Evolutionary conservation across 306 rosid genomes (phyloP).

Genomic region (Corylus americana): DNA sequence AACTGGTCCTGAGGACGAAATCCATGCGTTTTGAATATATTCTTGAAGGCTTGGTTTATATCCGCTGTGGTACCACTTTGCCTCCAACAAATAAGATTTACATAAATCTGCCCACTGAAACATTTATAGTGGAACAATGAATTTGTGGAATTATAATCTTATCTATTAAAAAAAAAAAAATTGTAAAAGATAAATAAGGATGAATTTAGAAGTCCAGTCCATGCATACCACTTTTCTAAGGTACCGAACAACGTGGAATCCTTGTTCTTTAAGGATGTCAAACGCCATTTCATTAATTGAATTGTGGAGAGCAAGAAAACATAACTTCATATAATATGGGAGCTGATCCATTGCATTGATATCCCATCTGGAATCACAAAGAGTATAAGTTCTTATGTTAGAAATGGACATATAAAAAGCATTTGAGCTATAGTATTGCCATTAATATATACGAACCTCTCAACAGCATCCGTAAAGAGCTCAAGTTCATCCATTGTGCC

Average conservation of each 20-base stretch:
- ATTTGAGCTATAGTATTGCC: neutral
- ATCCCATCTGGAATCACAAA: slow-evolving; percentile 1
- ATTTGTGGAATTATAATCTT: neutral
- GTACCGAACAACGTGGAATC: neutral
- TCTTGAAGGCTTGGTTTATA: slow-evolving; percentile 15
- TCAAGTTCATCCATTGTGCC: slow-evolving; percentile 6
- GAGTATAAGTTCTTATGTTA: neutral
- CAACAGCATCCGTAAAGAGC: neutral
- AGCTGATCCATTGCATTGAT: neutral
- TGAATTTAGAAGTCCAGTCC: neutral
- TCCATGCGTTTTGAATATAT: slow-evolving; percentile 25
- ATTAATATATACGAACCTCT: neutral
- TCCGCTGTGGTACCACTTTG: slow-evolving; percentile 13
- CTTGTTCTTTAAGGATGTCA: neutral
- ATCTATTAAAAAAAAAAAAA: neutral
- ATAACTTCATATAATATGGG: neutral
- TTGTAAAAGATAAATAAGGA: neutral
- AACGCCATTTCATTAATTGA: neutral
- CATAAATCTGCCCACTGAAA: neutral
- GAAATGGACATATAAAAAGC: no score
- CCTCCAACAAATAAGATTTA: slow-evolving; percentile 5
- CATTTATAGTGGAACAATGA: neutral
- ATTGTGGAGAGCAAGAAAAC: neutral
- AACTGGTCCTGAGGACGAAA: slow-evolving; percentile 8
- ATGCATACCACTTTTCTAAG: neutral